Evolutionary conservation across 176 grass and related monocot genomes (phyloP).

Genomic region (Saccharum spontaneum): DNA sequence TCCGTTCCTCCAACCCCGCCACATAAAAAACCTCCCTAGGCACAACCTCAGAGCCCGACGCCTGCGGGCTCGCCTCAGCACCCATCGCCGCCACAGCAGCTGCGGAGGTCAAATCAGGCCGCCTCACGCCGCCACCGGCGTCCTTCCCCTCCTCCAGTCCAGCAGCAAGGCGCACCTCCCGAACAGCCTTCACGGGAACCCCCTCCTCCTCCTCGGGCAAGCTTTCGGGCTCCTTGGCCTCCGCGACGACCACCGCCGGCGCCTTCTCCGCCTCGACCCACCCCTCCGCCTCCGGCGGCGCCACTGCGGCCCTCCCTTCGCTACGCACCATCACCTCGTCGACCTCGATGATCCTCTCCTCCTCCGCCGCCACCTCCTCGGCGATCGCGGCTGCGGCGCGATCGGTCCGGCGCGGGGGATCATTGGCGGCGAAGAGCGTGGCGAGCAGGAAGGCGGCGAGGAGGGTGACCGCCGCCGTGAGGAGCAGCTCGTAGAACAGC

Average conservation of each 20-base stretch:
- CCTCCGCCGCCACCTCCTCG: constrained; percentile 8
- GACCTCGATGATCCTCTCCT: constrained; percentile 48
- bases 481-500: constrained; percentile 65
- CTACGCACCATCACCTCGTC: constrained; percentile 16
- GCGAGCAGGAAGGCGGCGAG: constrained; percentile 65
- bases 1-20: neutral
- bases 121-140: constrained; percentile 22
- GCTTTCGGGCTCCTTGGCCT: constrained; percentile 8
- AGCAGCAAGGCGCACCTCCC: neutral
- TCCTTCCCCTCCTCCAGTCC: neutral
- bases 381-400: constrained; percentile 19
- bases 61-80: constrained; percentile 3
- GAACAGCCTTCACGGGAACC: neutral
- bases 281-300: constrained; percentile 6
- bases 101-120: constrained; percentile 15
- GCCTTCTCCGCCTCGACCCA: constrained; percentile 46
- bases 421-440: constrained; percentile 49
- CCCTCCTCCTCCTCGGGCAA: constrained; percentile 15
- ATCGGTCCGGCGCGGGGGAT: constrained; percentile 23
- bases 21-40: neutral
- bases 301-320: neutral
- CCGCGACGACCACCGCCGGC: neutral
- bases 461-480: constrained; percentile 63
- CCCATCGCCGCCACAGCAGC: constrained; percentile 2
- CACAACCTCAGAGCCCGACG: neutral